Evolutionary conservation across 2,329 filamentous ascomycete genomes (phyloP).

Genomic region (Cryphonectria naterciae): DNA sequence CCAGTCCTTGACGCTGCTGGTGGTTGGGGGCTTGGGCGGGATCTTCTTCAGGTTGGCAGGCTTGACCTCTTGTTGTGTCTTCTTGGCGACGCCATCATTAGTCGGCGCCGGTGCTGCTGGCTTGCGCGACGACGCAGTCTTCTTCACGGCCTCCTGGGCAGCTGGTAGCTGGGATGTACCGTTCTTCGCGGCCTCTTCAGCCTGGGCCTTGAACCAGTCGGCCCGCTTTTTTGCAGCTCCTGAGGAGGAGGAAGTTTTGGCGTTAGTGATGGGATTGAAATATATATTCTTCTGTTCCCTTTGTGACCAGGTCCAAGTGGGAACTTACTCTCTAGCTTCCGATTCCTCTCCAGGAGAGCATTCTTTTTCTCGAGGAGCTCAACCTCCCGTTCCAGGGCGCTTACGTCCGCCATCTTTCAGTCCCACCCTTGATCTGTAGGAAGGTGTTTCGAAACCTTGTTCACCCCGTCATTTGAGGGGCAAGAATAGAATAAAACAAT

Average conservation of each 20-base stretch:
- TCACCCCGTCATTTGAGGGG: too few relatives aligned
- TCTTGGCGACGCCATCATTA: slow-evolving; percentile 1
- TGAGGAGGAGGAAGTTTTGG: background rate
- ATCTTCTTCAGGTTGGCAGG: slow-evolving; percentile 4
- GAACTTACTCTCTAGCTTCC: slow-evolving; percentile 19
- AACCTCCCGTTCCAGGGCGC: slow-evolving; percentile 22
- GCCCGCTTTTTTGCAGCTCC: slow-evolving; percentile 18
- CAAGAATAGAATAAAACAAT: background rate
- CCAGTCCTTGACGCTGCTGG: slow-evolving; percentile 27
- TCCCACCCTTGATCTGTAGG: background rate
- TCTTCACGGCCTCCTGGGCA: slow-evolving; percentile 8
- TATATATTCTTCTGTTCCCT: background rate
- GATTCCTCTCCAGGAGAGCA: slow-evolving; percentile 15
- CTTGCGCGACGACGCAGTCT: slow-evolving; percentile 13
- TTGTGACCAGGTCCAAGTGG: background rate
- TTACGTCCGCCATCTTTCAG: slow-evolving; percentile 21
- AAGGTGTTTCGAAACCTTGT: background rate
- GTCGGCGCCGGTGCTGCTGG: slow-evolving; percentile 10
- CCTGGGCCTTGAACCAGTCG: slow-evolving; percentile 19
- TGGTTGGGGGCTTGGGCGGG: slow-evolving; percentile 6
- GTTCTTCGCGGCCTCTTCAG: slow-evolving; percentile 16
- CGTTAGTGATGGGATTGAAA: slow-evolving; percentile 2
- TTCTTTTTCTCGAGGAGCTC: slow-evolving; percentile 26
- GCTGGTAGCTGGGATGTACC: background rate
- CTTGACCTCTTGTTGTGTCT: slow-evolving; percentile 12